Conservation (phyloP, 441 rosid genomes). For the Euphorbia corollata region DNA sequence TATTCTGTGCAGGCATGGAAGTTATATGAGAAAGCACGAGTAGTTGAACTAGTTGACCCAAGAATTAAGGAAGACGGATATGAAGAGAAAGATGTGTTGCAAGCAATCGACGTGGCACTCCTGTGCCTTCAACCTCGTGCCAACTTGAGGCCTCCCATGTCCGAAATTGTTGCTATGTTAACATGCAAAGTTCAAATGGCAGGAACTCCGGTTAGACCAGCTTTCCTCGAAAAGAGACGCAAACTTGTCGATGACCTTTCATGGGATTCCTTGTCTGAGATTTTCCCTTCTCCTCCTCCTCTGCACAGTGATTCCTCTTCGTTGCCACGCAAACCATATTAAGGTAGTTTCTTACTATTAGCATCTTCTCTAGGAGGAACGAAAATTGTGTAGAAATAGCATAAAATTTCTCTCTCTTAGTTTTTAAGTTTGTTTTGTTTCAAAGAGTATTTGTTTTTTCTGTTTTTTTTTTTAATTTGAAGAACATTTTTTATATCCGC, state of each 20-base stretch:
- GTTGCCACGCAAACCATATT: conserved; percentile 10
- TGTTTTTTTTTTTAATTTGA: too few relatives aligned
- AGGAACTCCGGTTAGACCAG: conserved; percentile 33
- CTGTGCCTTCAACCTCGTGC: conserved; percentile 54
- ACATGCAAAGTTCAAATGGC: conserved; percentile 35
- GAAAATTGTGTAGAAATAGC: not conserved
- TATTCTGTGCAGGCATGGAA: conserved; percentile 46
- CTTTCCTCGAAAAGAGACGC: conserved; percentile 31
- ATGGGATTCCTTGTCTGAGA: conserved; percentile 41
- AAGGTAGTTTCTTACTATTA: not conserved
- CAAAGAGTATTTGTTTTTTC: too few relatives aligned
- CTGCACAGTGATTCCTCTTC: conserved; percentile 22
- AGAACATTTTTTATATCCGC: too few relatives aligned
- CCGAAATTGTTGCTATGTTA: conserved; percentile 50
- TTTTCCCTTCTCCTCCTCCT: conserved; percentile 38
- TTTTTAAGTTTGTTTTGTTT: too few relatives aligned
- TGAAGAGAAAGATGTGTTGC: conserved; percentile 37
- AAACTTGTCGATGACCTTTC: conserved; percentile 26
- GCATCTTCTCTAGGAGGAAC: not conserved
- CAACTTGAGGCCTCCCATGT: conserved; percentile 49
- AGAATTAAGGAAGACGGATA: conserved; percentile 31
- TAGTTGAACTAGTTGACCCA: conserved; percentile 42
- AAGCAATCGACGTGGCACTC: conserved; percentile 39
- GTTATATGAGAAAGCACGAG: conserved; percentile 33
- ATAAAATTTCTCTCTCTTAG: not conserved